Conservation (phyloP, 192 early-diverging fungal species). For the Podila clonocystis region DNA sequence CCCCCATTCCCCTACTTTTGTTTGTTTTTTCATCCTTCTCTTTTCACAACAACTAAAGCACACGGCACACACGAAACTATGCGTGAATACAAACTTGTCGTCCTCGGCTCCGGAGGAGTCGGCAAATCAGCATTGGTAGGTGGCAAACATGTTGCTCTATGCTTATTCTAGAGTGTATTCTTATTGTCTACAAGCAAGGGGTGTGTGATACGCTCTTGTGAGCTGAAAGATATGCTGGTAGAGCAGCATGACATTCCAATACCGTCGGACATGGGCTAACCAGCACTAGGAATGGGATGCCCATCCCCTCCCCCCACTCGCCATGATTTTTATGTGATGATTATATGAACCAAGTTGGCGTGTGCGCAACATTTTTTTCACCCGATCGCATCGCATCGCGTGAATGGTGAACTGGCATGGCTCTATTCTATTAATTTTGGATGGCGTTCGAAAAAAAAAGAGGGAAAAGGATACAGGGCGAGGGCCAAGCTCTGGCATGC, state of each 20-base stretch:
- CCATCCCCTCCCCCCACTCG: too few relatives aligned
- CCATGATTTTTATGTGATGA: too few relatives aligned
- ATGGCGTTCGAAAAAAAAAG: too few relatives aligned
- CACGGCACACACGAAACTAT: constrained; percentile 42
- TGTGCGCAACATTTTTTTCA: neutral
- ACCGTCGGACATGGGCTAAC: neutral
- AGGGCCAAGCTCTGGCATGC: too few relatives aligned
- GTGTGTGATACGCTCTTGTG: neutral
- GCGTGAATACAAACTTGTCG: constrained; percentile 97
- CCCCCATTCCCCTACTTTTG: neutral
- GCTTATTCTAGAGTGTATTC: neutral
- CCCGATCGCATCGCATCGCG: neutral
- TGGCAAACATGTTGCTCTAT: neutral
- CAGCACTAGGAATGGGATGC: too few relatives aligned
- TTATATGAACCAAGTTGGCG: neutral
- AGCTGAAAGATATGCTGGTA: neutral
- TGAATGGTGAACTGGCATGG: too few relatives aligned
- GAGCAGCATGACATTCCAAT: neutral
- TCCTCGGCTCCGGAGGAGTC: constrained; percentile 91
- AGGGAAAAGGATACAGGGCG: too few relatives aligned
- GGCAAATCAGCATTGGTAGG: constrained; percentile 86
- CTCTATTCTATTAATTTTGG: neutral
- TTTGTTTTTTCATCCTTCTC: neutral
- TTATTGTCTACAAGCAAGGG: neutral
- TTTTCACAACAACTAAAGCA: neutral